phyloP scores from a whole-genome alignment of 257 asterid genomes.

The Capsicum baccatum region DNA sequence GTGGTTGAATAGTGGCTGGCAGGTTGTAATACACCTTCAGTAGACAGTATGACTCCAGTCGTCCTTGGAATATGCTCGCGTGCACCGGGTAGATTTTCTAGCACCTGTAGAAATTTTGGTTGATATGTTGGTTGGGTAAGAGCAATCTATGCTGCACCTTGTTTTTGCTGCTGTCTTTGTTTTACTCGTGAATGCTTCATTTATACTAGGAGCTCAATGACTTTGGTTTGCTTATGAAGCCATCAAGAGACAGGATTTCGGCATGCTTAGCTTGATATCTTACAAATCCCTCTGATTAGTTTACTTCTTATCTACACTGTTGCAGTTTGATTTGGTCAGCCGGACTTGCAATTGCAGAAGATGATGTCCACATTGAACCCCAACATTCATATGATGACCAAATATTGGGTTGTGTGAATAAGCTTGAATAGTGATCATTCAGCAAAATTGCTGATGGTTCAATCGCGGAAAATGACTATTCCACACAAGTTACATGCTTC shows the following conservation, averaged over 20 bases:
- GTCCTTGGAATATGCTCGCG: neutral
- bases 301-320: neutral
- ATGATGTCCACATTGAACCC: neutral
- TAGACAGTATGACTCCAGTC: neutral
- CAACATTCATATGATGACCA: neutral
- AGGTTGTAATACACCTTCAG: neutral
- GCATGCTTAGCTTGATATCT: constrained; percentile 6
- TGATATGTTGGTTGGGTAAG: constrained; percentile 20
- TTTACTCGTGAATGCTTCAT: neutral
- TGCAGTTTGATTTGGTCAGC: neutral
- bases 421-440: neutral
- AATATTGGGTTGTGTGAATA: neutral
- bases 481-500: neutral
- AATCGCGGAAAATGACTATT: neutral
- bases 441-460: constrained; percentile 9
- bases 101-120: constrained; percentile 4
- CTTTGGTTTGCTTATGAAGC: neutral
- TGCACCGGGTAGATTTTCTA: neutral
- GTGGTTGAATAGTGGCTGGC: neutral
- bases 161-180: neutral
- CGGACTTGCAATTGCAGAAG: neutral
- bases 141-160: constrained; percentile 4
- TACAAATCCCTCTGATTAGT: constrained; percentile 6
- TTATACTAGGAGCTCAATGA: neutral
- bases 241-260: neutral